Evolutionary conservation across 306 rosid species (phyloP).

Genomic region (Comarum palustre): DNA sequence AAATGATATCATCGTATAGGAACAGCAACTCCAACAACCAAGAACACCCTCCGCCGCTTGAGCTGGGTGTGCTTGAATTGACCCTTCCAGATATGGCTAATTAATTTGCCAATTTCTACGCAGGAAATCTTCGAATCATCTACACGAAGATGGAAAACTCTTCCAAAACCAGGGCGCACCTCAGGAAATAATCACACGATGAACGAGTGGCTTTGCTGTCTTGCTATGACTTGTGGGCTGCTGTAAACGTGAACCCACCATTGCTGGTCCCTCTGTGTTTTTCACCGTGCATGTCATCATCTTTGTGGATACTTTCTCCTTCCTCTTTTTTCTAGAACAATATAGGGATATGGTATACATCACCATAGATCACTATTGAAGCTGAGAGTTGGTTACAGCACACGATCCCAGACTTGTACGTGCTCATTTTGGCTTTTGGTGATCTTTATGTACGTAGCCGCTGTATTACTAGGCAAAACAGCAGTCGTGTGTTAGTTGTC

Average conservation of each 20-base stretch:
- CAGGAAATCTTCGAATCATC: neutral
- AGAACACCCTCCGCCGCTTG: neutral
- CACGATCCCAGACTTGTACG: no score
- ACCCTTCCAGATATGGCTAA: neutral
- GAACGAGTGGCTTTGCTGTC: conserved; percentile 23
- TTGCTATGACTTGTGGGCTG: conserved; percentile 18
- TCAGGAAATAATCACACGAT: neutral
- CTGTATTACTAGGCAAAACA: no score
- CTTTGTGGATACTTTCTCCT: neutral
- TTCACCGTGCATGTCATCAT: conserved; percentile 8
- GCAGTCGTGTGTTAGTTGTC: no score
- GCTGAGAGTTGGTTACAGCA: no score
- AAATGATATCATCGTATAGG: neutral
- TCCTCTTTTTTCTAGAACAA: no score
- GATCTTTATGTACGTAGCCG: no score
- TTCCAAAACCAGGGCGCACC: neutral
- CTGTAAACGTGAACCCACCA: conserved; percentile 41
- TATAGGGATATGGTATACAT: no score
- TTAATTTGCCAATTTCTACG: neutral
- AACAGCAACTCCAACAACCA: neutral
- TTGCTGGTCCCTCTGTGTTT: conserved; percentile 27
- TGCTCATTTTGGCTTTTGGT: no score
- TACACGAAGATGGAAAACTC: neutral
- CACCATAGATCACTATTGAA: no score
- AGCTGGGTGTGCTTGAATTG: neutral